Conservation (phyloP, 176 grass and related monocot species). For the Oryza glaberrima region DNA sequence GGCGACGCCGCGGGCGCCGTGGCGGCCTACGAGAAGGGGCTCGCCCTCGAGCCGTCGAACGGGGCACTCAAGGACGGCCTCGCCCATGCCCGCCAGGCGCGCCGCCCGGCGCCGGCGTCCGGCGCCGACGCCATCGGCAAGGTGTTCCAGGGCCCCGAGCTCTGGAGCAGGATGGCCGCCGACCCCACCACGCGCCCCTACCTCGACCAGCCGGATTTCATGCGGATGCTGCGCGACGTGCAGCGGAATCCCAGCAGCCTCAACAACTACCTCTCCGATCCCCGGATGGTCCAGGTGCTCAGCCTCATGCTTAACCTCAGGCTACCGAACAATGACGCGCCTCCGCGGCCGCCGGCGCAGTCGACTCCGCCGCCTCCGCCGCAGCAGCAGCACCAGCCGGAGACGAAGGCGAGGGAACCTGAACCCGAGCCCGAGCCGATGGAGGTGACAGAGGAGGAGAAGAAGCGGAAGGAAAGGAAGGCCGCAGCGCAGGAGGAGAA, state of each 20-base stretch:
- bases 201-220: slow-evolving; percentile 82
- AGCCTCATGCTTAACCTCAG: slow-evolving; percentile 93
- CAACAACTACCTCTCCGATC: slow-evolving; percentile 73
- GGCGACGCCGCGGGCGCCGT: slow-evolving; percentile 59
- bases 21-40: slow-evolving; percentile 82
- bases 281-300: slow-evolving; percentile 93
- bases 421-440: slow-evolving; percentile 59
- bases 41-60: slow-evolving; percentile 73
- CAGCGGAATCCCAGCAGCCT: slow-evolving; percentile 81
- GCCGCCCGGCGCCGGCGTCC: slow-evolving; percentile 31
- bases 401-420: slow-evolving; percentile 44
- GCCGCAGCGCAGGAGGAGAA: slow-evolving; percentile 80
- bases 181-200: slow-evolving; percentile 75
- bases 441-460: slow-evolving; percentile 66
- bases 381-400: slow-evolving; percentile 29
- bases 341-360: slow-evolving; percentile 40
- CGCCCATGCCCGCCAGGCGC: slow-evolving; percentile 59
- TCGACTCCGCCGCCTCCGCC: slow-evolving; percentile 4
- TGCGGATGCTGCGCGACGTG: slow-evolving; percentile 84
- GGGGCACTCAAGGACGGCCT: slow-evolving; percentile 75
- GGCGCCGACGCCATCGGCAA: slow-evolving; percentile 60
- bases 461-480: slow-evolving; percentile 66
- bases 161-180: slow-evolving; percentile 84
- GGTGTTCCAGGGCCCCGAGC: slow-evolving; percentile 90
- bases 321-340: slow-evolving; percentile 55